Evolutionary conservation across 2,329 filamentous ascomycete species (phyloP).

Genomic region (Mollisiaceae sp.): DNA sequence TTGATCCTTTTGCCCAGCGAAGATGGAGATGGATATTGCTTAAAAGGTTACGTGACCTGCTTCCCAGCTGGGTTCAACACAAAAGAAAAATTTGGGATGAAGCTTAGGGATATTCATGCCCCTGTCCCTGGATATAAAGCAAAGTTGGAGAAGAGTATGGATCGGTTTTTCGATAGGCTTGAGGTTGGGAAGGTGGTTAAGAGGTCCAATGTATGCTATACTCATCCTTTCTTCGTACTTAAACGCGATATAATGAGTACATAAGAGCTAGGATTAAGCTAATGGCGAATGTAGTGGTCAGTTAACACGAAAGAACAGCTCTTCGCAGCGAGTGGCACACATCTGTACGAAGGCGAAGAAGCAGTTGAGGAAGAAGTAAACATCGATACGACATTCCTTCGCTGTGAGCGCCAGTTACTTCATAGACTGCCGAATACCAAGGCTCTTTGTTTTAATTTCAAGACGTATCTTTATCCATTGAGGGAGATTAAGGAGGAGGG

Average conservation of each 20-base stretch:
- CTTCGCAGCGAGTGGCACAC: slow-evolving; percentile 47
- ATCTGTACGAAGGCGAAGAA: slow-evolving; percentile 47
- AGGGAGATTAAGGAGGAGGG: slow-evolving; percentile 61
- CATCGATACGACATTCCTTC: slow-evolving; percentile 53
- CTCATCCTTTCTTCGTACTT: background rate
- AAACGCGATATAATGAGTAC: background rate
- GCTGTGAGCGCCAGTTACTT: slow-evolving; percentile 65
- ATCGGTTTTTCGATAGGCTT: slow-evolving; percentile 61
- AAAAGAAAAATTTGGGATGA: slow-evolving; percentile 56
- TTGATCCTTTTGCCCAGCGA: slow-evolving; percentile 58
- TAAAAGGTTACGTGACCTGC: slow-evolving; percentile 60
- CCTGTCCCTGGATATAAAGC: slow-evolving; percentile 62
- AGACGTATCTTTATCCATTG: slow-evolving; percentile 65
- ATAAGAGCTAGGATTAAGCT: background rate
- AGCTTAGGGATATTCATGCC: slow-evolving; percentile 59
- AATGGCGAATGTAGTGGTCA: slow-evolving; percentile 45
- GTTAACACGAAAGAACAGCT: slow-evolving; percentile 49
- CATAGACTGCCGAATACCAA: slow-evolving; percentile 59
- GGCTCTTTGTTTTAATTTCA: slow-evolving; percentile 64
- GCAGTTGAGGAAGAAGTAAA: slow-evolving; percentile 48
- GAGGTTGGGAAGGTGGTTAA: slow-evolving; percentile 59
- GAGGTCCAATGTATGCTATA: slow-evolving; percentile 52
- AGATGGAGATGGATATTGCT: slow-evolving; percentile 50
- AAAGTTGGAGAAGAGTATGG: slow-evolving; percentile 64
- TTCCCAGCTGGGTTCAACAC: slow-evolving; percentile 65